A percentile compares a stretch with the other conserved stretches of the same genome.
Conservation (phyloP, 164 flowering plant genomes). For the Umbilicus rupestris region DNA sequence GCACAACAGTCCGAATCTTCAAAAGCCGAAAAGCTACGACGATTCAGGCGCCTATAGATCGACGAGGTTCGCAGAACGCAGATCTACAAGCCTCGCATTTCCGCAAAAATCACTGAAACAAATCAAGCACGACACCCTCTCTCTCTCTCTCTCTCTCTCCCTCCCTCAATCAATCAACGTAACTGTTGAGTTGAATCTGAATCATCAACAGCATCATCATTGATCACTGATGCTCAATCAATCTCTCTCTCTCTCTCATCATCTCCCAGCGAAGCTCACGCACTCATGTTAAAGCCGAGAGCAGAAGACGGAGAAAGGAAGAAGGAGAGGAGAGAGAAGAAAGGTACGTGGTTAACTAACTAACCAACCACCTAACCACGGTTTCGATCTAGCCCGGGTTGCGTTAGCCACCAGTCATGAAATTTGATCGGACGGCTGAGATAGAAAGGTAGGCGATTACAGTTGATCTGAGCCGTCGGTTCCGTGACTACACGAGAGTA, state of each 20-base stretch:
- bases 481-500: not conserved
- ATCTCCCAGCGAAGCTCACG: not conserved
- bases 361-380: not conserved
- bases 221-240: not conserved
- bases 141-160: too few species aligned
- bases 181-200: not conserved
- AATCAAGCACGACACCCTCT: not conserved
- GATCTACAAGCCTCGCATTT: too few species aligned
- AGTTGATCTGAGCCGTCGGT: not conserved
- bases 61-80: too few species aligned
- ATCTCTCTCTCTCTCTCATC: constrained; percentile 5
- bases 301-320: not conserved
- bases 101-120: not conserved
- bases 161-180: not conserved
- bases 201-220: not conserved
- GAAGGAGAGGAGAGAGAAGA: not conserved
- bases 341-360: not conserved
- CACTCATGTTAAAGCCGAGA: not conserved
- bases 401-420: not conserved
- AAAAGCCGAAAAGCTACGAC: not conserved
- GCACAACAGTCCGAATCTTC: not conserved
- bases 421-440: not conserved
- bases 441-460: not conserved
- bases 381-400: not conserved
- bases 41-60: too few species aligned